Evolutionary conservation across 1,284 basidiomycete genomes (phyloP), one percentile per base, ranked within the genome.

Genomic region (Chalciporus sp.): DNA sequence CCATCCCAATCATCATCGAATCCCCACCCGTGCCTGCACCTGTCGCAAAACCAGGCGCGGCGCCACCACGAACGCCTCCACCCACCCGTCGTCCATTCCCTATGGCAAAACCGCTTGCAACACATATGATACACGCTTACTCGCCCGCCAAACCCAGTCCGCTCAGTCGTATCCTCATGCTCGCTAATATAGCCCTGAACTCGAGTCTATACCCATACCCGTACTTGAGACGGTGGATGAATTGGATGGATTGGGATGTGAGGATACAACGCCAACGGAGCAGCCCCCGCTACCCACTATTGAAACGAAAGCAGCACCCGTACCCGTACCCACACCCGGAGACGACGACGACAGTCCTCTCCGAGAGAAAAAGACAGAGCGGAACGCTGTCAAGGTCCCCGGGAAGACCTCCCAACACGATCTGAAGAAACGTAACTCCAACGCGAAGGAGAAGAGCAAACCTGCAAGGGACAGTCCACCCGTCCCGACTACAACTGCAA

Each of bases 71-170:
- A 16, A 74, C 74, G 0, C 69, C 71, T 9, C 65, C 69, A 2
- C 57, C 65, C 4, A 41, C 49, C 2, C 67, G 64, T 16, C 74
- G 71, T 20, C 76, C 80, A 2, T 90, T 87, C 74, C 86, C 86
- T 0, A 72, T 85, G 44, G 87, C 86, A 4, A 90, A 88, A 62
- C 85, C 87, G 5, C 71, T 84, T 47, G 85, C 81, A 1, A 69
- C 76, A 52, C 82, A 78, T 51, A 88, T 90, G 85, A 75, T 82
- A 2, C 88, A 91, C 58, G 87, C 88, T 0, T 91, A 91, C 61
- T 90, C 89, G 0, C 88, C 89, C 28, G 84, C 76, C 3, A 84
- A 83, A 68, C 88, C 89, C 0, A 89, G 87, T 59, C 88, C 88
- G 1, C 75, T 91, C 33, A 89, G 85, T 55, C 79, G 87, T 10